Evolutionary conservation across 108 stramenopile species (phyloP).

Genomic region (Pseudonitzschia multiseries): DNA sequence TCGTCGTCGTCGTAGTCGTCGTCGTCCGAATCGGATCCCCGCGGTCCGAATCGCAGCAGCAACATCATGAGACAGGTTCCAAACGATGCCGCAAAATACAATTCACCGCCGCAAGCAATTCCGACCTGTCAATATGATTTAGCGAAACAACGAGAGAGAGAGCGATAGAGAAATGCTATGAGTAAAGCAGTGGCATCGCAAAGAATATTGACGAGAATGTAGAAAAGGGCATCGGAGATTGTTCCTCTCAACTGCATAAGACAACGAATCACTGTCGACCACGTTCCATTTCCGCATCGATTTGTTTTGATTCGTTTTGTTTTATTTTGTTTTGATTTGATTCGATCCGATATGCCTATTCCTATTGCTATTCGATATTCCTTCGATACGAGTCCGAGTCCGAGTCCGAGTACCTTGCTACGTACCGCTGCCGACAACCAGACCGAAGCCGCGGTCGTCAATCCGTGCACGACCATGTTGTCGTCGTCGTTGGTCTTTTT

Average conservation of each 20-base stretch:
- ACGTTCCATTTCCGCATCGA: too few species aligned
- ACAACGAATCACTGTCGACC: too few species aligned
- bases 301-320: too few species aligned
- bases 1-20: conserved; percentile 30
- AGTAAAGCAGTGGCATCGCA: too few species aligned
- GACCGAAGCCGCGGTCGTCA: conserved; percentile 77
- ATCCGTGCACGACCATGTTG: conserved; percentile 70
- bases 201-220: too few species aligned
- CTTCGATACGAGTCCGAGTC: too few species aligned
- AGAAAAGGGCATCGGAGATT: too few species aligned
- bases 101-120: conserved; percentile 76
- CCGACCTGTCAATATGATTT: conserved; percentile 37
- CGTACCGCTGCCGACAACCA: conserved; percentile 70
- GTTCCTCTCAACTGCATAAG: too few species aligned
- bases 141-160: background rate
- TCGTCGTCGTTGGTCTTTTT: conserved; percentile 58
- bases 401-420: background rate
- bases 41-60: conserved; percentile 83
- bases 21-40: conserved; percentile 23
- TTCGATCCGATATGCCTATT: too few species aligned
- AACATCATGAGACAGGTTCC: conserved; percentile 73
- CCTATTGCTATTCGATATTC: too few species aligned
- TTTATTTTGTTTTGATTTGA: too few species aligned
- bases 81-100: conserved; percentile 80
- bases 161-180: too few species aligned